Evolutionary conservation across 2,329 filamentous ascomycete genomes (phyloP).

Genomic region (Colletotrichum acutatum): DNA sequence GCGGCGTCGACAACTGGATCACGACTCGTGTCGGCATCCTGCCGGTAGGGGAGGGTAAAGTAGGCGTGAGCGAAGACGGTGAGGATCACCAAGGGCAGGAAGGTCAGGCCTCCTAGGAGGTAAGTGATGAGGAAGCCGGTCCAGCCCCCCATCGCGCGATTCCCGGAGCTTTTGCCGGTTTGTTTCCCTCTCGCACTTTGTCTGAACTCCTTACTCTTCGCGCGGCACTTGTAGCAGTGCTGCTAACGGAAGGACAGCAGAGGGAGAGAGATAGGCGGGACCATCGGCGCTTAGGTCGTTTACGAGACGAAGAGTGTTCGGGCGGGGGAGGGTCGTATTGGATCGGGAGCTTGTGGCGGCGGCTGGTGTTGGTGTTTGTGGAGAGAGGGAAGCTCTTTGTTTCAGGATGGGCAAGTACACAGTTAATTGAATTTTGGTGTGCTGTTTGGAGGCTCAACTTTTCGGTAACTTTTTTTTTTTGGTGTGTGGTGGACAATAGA

Average conservation of each 20-base stretch:
- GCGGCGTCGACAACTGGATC: slow-evolving; percentile 47
- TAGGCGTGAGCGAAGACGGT: slow-evolving; percentile 74
- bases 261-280: slow-evolving; percentile 9
- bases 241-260: slow-evolving; percentile 22
- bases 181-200: neutral
- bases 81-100: slow-evolving; percentile 77
- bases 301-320: neutral
- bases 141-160: slow-evolving; percentile 61
- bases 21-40: slow-evolving; percentile 48
- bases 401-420: slow-evolving; percentile 6
- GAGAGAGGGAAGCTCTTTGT: slow-evolving; percentile 10
- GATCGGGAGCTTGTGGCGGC: neutral
- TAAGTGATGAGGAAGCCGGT: slow-evolving; percentile 77
- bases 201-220: neutral
- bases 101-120: slow-evolving; percentile 87
- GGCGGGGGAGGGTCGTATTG: neutral
- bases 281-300: slow-evolving; percentile 26
- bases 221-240: slow-evolving; percentile 25
- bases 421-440: neutral
- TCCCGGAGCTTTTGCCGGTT: slow-evolving; percentile 14
- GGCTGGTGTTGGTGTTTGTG: neutral
- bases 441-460: neutral
- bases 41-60: slow-evolving; percentile 70
- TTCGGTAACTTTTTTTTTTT: neutral
- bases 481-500: neutral